Base-by-base conservation (phyloP, 2,329 filamentous ascomycete species). In the Colletotrichum cordylinicola region DNA sequence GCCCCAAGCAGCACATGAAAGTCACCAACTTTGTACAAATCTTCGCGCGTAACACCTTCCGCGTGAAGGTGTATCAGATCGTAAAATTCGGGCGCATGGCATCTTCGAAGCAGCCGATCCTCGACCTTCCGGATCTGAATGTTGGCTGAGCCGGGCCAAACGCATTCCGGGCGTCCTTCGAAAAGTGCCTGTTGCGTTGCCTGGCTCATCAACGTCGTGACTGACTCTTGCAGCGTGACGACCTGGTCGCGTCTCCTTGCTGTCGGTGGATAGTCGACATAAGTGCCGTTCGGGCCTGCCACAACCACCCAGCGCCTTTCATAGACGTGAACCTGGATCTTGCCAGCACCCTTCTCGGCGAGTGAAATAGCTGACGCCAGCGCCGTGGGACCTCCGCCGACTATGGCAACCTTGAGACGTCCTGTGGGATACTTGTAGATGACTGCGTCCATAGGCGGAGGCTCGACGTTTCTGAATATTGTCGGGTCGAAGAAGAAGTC, bases 101-200 rank as follows among this genome's bases (percentile, higher is more conserved):
- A 82, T 10, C 82, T 80, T 62, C 78, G 79, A 16, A 85, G 80
- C 24, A 85, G 79, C 15, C 83, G 78, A 56, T 85, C 83, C 62
- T 84, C 83, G 21, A 84, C 82, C 78, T 84, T 84, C 55, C 83
- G 82, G 67, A 85, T 84, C 76, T 84, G 83, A 27, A 85, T 82
- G 64, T 85, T 85, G 27, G 82, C 82, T 9, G 82, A 84, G 0
- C 80, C 83, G 6, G 83, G 83, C 83, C 83, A 85, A 2, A 85
- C 83, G 1, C 78, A 77, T 69, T 85, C 83, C 1, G 83, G 82
- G 2, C 81, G 78, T 1, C 81, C 82, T 8, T 80, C 79, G 61
- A 84, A 61, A n/a, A 61, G 29, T 18, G 58, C 58, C 12, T 61
- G 58, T 12, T 33, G 29, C 29, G 58, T 61, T 33, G 29, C 58